Evolutionary conservation across 208 protist species (phyloP), one percentile per base, ranked within the genome.

Genomic region (Wallacemonas sp.): DNA sequence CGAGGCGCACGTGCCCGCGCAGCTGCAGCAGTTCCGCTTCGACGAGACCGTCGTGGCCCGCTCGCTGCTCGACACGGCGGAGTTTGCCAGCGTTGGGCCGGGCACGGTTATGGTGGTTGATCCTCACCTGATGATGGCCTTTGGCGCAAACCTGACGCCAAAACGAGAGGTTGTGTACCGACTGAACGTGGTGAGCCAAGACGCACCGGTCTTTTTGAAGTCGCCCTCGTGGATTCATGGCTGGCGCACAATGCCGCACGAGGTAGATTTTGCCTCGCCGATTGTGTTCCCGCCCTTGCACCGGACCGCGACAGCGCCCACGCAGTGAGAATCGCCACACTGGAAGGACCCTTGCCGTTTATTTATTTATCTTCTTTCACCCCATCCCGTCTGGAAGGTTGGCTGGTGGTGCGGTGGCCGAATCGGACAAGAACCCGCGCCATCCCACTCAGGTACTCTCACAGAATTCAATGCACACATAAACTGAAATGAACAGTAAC

Each of bases 111-210:
- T 94, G 59, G 78, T 88, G 41, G 56, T 91, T 9, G 85, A 96
- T 46, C 90, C 90, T 12, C 84, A 91, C 60, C 56, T 96, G 47
- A 79, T 96, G 78, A 82, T 92, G 77, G 90, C 63, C 1, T 86
- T 94, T 47, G 84, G 87, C 1, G 38, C 72, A 14, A 93, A 96
- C 68, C 62, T 89, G 28, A 88, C 85, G 1, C 27, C 59, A 0
- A 31, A 80, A 33, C 67, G 30, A 22, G 77, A 87, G 51, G 78
- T 88, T 6, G 62, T 91, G n/a, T 93, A 91, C 47, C 82, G 75
- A 26, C 56, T 92, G 8, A 81, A 93, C 58, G 63, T 94, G 19
- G 83, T 96, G 14, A 12, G 69, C 2, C 75, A 89, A 72, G 53
- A 69, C 17, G 81, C 83, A 26, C 26, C 44, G 17, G 77, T 86